Base-by-base conservation (phyloP, 495 filamentous ascomycete species). In the Penicillium chermesinum region DNA sequence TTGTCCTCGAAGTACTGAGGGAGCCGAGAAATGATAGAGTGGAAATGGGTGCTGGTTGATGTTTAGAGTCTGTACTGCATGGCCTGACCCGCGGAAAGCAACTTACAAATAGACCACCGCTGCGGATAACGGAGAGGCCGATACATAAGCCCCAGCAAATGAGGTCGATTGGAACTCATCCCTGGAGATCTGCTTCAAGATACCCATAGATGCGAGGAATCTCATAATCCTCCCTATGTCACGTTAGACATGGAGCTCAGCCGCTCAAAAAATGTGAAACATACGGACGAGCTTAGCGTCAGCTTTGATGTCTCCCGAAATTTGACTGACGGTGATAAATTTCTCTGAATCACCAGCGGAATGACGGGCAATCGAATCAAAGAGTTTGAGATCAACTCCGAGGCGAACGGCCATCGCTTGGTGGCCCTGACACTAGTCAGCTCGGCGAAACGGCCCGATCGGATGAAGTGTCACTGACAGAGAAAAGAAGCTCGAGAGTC, bases 1-100 rank as follows among this genome's bases (percentile, higher is more conserved):
- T 36, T 49, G 5, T 20, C n/a, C n/a, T 42, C 25, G 38, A 49
- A 49, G 18, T 49, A 49, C n/a, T 35, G 37, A 10, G 46, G 46
- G 18, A 49, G 46, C 16, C 15, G 22, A 13, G 46, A 35, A 16
- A 49, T 20, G 18, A 49, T 13, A 1, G 38, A 35, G 4, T 20
- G 17, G 6, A 49, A 49, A 18, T 49, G 46, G 14, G 46, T 49
- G 17, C 46, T 42, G 12, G 2, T 18, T 17, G 1, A n/a, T 20
- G 10, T 35, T 27, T 25, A 18, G 19, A 7, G 21, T 25, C 2
- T 7, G 7, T n/a, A 2, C 22, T 30, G 2, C 10, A n/a, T 7
- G 12, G 8, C 12, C 8, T 25, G 4, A 13, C 22, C 1, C 9
- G n/a, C n/a, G n/a, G n/a, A n/a, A 47, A 16, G n/a, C 7, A 12